These are phyloP conservation scores for Globisporangium radiosum DNA, from an alignment of 352 stramenopile genomes.

Conservation along the genomic window DNA sequence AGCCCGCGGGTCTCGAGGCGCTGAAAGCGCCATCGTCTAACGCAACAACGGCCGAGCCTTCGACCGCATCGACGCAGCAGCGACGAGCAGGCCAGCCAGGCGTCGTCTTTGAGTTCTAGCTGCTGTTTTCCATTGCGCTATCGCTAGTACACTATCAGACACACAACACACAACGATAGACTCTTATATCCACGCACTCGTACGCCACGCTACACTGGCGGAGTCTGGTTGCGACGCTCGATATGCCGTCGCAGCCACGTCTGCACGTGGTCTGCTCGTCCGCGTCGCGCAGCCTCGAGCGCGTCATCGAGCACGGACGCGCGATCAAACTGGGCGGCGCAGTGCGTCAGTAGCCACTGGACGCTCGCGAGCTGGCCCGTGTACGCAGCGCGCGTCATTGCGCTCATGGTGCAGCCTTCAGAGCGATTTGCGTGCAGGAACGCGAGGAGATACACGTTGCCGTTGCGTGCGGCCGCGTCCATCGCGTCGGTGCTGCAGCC, in stretches of 20 bases:
- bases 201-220: not conserved
- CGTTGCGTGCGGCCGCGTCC: slow-evolving; percentile 33
- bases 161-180: not conserved
- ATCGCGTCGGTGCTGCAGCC: slow-evolving; percentile 38
- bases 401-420: slow-evolving; percentile 21
- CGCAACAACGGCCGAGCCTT: not conserved
- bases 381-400: slow-evolving; percentile 10
- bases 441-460: slow-evolving; percentile 27
- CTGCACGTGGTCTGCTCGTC: slow-evolving; percentile 24
- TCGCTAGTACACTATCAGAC: not conserved
- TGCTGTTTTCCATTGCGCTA: not conserved
- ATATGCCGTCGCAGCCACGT: slow-evolving; percentile 18
- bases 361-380: slow-evolving; percentile 27
- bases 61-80: not conserved
- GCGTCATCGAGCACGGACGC: slow-evolving; percentile 13
- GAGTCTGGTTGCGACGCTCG: not conserved
- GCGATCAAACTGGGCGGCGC: slow-evolving; percentile 17
- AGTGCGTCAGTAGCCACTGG: slow-evolving; percentile 22
- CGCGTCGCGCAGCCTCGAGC: slow-evolving; percentile 16
- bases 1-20: slow-evolving; percentile 4
- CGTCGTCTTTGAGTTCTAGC: slow-evolving; percentile 11
- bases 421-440: slow-evolving; percentile 20
- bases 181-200: not conserved
- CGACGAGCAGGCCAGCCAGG: not conserved
- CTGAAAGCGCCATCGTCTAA: slow-evolving; percentile 1